These are phyloP conservation scores for Linum lewisii DNA, from an alignment of 345 rosid genomes.

Conservation along the genomic window DNA sequence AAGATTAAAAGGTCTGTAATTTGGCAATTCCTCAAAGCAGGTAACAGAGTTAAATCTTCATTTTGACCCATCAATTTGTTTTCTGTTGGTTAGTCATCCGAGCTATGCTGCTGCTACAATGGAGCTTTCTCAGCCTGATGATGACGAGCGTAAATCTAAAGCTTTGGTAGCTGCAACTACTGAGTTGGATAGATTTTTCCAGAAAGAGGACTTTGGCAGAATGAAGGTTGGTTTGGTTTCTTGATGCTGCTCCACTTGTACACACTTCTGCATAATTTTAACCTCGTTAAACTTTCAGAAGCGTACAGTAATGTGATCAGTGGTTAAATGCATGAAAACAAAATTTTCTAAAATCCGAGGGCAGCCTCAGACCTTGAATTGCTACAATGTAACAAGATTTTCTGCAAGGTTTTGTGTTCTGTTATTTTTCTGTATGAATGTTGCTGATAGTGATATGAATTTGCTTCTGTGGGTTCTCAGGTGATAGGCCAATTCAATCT, in stretches of 20 bases:
- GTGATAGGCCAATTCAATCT: slow-evolving; percentile 97
- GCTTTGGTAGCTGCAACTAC: slow-evolving; percentile 82
- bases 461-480: slow-evolving; percentile 19
- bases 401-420: not conserved
- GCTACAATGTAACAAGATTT: not conserved
- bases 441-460: not conserved
- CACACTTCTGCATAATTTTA: not conserved
- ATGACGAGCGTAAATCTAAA: slow-evolving; percentile 69
- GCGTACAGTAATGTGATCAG: too few species aligned
- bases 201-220: slow-evolving; percentile 72
- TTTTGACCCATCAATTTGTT: slow-evolving; percentile 2
- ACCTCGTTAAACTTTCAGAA: not conserved
- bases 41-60: slow-evolving; percentile 6
- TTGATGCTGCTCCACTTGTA: not conserved
- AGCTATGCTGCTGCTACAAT: slow-evolving; percentile 79
- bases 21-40: slow-evolving; percentile 12
- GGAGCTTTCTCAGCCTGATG: slow-evolving; percentile 69
- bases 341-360: too few species aligned
- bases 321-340: too few species aligned
- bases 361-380: too few species aligned
- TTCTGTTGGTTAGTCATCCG: slow-evolving; percentile 30
- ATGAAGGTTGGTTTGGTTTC: slow-evolving; percentile 54
- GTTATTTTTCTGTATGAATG: too few species aligned
- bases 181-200: slow-evolving; percentile 83
- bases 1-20: slow-evolving; percentile 36